Evolutionary conservation across 2,329 filamentous ascomycete species (phyloP).

Genomic region (Botrytis paeoniae): DNA sequence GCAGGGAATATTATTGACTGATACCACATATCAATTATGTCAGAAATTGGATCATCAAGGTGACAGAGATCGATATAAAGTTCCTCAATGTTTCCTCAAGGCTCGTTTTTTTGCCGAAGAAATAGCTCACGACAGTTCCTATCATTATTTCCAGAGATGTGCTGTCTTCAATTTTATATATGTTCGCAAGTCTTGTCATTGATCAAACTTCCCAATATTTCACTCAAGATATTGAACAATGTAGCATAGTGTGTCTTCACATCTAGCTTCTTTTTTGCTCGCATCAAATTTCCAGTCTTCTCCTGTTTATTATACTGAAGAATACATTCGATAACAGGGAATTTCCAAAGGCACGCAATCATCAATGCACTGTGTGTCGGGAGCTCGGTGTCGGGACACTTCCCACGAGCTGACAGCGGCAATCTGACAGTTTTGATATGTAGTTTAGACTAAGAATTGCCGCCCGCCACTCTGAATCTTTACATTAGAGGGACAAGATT

Average conservation of each 20-base stretch:
- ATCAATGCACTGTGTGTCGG: background rate
- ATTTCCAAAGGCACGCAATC: background rate
- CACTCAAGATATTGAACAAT: background rate
- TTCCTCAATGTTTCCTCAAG: background rate
- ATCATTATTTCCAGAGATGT: background rate
- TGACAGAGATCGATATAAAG: background rate
- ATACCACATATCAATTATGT: background rate
- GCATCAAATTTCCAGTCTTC: background rate
- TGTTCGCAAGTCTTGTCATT: background rate
- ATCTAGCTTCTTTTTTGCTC: background rate
- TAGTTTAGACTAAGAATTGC: background rate
- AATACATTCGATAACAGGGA: background rate
- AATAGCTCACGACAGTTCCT: background rate
- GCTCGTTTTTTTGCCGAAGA: background rate
- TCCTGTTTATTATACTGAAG: background rate
- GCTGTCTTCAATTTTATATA: background rate
- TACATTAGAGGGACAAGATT: background rate
- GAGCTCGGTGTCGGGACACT: background rate
- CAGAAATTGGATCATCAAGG: background rate
- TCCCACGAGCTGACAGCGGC: background rate
- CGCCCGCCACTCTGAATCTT: background rate
- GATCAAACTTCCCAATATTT: background rate
- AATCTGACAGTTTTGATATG: background rate
- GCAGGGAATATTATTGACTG: background rate
- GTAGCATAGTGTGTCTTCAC: no score